Conservation (phyloP, 2,329 filamentous ascomycete genomes). For the Calonectria ilicicola region DNA sequence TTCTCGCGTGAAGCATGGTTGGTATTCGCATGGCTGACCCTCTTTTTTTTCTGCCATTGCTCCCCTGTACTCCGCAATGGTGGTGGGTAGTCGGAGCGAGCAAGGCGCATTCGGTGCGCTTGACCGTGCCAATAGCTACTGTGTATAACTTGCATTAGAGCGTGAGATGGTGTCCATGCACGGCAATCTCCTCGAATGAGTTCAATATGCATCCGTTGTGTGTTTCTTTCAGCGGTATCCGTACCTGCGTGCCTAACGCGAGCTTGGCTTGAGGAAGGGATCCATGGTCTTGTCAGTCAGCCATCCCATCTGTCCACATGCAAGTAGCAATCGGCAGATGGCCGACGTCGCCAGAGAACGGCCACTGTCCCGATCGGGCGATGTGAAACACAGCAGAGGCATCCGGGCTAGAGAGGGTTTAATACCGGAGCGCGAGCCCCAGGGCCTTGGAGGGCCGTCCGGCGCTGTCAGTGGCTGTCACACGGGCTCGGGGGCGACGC, state of each 20-base stretch:
- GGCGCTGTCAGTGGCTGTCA: constrained; percentile 34
- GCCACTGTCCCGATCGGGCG: constrained; percentile 31
- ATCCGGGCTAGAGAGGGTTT: background rate
- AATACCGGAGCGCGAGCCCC: background rate
- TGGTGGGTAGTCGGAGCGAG: background rate
- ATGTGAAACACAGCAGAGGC: constrained; percentile 36
- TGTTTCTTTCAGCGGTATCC: background rate
- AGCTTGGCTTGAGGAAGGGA: background rate
- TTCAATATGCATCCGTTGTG: background rate
- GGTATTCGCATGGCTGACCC: constrained; percentile 5
- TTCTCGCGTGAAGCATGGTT: constrained; percentile 1
- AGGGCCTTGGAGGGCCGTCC: constrained; percentile 13
- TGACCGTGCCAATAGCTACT: background rate
- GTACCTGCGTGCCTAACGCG: background rate
- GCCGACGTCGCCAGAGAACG: background rate
- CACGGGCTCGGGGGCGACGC: constrained; percentile 38
- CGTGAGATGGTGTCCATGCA: constrained; percentile 1
- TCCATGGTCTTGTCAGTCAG: background rate
- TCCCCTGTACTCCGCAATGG: background rate
- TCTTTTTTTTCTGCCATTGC: background rate
- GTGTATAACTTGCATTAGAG: constrained; percentile 5
- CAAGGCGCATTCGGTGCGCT: constrained; percentile 1
- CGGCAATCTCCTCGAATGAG: constrained; percentile 4
- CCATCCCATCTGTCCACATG: constrained; percentile 1
- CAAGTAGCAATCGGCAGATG: constrained; percentile 26